phyloP scores from a whole-genome alignment of 2,329 filamentous ascomycete genomes.

The Exophiala viscosa region DNA sequence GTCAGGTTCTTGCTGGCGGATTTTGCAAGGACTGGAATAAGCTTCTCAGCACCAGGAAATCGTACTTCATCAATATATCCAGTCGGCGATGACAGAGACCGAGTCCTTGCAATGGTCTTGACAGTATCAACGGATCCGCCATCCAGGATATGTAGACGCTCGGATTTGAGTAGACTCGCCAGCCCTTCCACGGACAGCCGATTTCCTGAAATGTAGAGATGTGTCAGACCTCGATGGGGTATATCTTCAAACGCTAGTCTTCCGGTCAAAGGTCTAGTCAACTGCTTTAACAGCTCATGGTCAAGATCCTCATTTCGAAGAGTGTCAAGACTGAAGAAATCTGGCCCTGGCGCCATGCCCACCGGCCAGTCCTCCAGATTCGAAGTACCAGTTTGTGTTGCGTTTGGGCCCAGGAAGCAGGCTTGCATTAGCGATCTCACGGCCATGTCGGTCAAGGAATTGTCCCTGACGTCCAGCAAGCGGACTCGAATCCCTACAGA shows the following conservation, averaged over 20 bases:
- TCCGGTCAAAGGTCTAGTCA: conserved; percentile 50
- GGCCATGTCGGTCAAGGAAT: conserved; percentile 54
- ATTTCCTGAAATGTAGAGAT: conserved; percentile 58
- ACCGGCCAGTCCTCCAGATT: conserved; percentile 32
- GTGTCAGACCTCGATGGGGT: conserved; percentile 54
- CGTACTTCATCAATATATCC: conserved; percentile 29
- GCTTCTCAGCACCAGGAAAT: conserved; percentile 52
- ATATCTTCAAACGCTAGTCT: conserved; percentile 55
- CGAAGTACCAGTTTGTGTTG: conserved; percentile 24
- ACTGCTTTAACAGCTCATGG: conserved; percentile 46
- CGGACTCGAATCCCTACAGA: conserved; percentile 52
- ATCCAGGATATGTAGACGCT: conserved; percentile 54
- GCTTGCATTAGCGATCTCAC: conserved; percentile 50
- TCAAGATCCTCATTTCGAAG: conserved; percentile 50
- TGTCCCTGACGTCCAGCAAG: conserved; percentile 56
- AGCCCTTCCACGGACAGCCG: conserved; percentile 54
- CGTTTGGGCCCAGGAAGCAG: conserved; percentile 42
- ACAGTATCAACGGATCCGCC: conserved; percentile 46
- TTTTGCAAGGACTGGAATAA: conserved; percentile 50
- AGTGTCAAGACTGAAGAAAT: conserved; percentile 37
- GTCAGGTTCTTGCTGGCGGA: conserved; percentile 47
- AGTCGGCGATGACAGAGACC: conserved; percentile 19
- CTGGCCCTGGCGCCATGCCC: conserved; percentile 35
- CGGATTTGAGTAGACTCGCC: conserved; percentile 50
- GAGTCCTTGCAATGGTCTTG: conserved; percentile 22